Conservation (phyloP, 2,329 filamentous ascomycete species). For the Colletotrichum lentis region DNA sequence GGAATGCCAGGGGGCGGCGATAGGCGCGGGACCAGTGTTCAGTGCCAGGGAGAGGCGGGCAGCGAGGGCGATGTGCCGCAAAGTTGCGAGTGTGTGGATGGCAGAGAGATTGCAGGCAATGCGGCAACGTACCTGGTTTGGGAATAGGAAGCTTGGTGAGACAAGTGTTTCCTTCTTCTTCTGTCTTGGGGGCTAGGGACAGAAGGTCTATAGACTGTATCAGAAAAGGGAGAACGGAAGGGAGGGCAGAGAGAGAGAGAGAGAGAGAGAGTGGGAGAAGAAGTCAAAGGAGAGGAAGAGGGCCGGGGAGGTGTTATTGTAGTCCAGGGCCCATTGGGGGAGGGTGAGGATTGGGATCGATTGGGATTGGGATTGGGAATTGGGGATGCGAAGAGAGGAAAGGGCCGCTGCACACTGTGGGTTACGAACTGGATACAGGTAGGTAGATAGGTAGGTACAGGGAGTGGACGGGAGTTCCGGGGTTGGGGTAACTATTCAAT, state of each 20-base stretch:
- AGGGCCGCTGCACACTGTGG: constrained; percentile 1
- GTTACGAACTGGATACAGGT: constrained; percentile 15
- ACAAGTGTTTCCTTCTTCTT: constrained; percentile 33
- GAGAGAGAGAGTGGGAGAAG: constrained; percentile 33
- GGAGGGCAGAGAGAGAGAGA: constrained; percentile 34
- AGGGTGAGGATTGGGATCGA: neutral
- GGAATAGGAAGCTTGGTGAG: constrained; percentile 24
- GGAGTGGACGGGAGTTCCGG: constrained; percentile 29
- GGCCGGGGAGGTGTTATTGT: constrained; percentile 32
- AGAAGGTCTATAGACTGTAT: constrained; percentile 32
- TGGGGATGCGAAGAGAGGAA: constrained; percentile 8
- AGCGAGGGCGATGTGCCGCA: neutral
- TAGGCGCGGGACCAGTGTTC: neutral
- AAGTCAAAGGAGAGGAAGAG: constrained; percentile 24
- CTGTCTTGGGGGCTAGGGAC: constrained; percentile 31
- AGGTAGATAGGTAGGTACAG: neutral
- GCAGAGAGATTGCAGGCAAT: neutral
- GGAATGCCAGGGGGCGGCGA: constrained; percentile 30
- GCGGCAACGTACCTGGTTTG: constrained; percentile 28
- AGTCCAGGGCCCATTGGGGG: constrained; percentile 16
- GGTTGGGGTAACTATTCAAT: constrained; percentile 22
- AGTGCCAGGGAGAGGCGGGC: constrained; percentile 7
- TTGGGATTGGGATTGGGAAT: constrained; percentile 3
- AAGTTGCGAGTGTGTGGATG: neutral
- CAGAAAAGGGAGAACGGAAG: constrained; percentile 37